Evolutionary conservation across 345 rosid genomes (phyloP), one percentile per base, ranked within the genome.

Genomic region (Ceriops zippeliana): DNA sequence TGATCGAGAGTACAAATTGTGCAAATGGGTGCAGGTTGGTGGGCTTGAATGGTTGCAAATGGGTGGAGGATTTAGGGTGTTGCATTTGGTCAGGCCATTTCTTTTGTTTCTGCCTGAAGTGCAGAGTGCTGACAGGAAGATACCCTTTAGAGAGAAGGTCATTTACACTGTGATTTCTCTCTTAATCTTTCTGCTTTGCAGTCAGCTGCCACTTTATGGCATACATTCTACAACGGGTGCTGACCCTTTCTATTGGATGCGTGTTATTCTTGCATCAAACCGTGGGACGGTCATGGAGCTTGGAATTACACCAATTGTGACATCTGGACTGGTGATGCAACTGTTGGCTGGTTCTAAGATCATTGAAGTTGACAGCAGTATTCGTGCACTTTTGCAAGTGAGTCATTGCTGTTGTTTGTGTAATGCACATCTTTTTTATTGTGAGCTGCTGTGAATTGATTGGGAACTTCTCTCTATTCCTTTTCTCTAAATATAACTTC

Each of bases 271-370:
- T 42, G 93, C 90, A 0, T 88, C 93, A 0, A 88, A 79, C 70
- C 93, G 90, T 62, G 93, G 93, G 5, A 84, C 93, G 13, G 93
- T 84, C 7, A 86, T 88, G 93, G 89, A 88, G 77, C 87, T 88
- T 20, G 93, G 93, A 63, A 88, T 88, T 49, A 86, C 93, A 32
- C 93, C 90, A 3, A 86, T 88, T 59, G 90, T 86, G 27, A 88
- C 90, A 2, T 86, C 93, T 65, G 93, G 90, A 6, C 71, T 86
- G 19, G 87, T 88, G 26, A 84, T 88, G 86, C 93, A 88, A 63
- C 83, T 88, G 64, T 71, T 86, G 79, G 90, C 89, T 49, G 90
- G 93, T 17, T 83, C 90, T 1, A 88, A 88, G 82, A 88, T 88
- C 65, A 86, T 88, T 74, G 89, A 86, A 66, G 90, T 88, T 4